phyloP scores from a whole-genome alignment of 2,329 filamentous ascomycete species.

The Pseudopyrenochaeta lycopersici region DNA sequence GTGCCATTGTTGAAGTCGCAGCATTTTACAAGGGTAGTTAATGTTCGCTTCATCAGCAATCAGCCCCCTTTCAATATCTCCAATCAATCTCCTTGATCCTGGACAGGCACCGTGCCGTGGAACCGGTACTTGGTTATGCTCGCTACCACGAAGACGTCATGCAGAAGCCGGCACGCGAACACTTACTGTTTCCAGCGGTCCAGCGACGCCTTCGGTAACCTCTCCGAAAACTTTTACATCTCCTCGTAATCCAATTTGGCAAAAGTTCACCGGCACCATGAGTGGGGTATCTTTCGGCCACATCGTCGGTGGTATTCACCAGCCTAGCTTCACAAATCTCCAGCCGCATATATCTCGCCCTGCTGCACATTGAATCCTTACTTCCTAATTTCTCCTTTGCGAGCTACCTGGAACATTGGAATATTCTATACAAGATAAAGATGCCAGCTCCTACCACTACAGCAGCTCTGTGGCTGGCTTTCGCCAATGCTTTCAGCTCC shows the following conservation, averaged over 20 bases:
- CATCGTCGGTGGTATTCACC: conserved; percentile 22
- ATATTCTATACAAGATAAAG: background rate
- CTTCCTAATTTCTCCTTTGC: conserved; percentile 4
- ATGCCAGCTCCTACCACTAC: conserved; percentile 16
- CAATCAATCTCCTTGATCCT: too few relatives aligned
- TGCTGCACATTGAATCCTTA: background rate
- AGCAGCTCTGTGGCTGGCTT: conserved; percentile 32
- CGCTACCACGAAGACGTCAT: conserved; percentile 4
- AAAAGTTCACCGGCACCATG: conserved; percentile 11
- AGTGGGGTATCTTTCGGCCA: conserved; percentile 13
- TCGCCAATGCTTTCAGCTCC: conserved; percentile 4
- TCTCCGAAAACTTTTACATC: background rate
- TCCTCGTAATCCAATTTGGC: conserved; percentile 1
- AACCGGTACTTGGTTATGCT: background rate
- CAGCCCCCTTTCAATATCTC: too few relatives aligned
- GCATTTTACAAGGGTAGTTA: too few relatives aligned
- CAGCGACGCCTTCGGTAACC: background rate
- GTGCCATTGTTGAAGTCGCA: too few relatives aligned
- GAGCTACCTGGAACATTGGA: background rate
- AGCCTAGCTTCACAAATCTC: conserved; percentile 7
- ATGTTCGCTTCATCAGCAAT: too few relatives aligned
- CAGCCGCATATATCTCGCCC: background rate
- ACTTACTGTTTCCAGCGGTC: conserved; percentile 11
- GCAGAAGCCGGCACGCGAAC: conserved; percentile 8
- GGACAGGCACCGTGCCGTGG: background rate